phyloP scores from a whole-genome alignment of 164 flowering plant species.

The Sextonia rubra region DNA sequence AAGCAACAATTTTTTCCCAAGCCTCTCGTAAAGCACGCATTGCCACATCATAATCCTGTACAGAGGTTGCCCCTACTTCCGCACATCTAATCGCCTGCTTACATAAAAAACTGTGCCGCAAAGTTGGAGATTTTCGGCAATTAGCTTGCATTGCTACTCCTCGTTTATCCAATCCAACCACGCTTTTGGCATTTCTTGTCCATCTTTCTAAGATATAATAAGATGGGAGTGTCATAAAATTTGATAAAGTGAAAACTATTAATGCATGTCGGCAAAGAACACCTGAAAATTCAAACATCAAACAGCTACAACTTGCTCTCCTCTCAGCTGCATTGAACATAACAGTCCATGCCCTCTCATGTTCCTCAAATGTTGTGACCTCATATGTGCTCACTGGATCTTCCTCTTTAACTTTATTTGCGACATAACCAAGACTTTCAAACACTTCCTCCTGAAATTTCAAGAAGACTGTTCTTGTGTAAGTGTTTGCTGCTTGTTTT shows the following conservation, averaged over 20 bases:
- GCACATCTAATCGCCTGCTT: constrained; percentile 68
- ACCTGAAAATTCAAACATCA: constrained; percentile 83
- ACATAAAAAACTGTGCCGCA: constrained; percentile 53
- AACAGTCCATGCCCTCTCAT: constrained; percentile 54
- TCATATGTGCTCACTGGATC: constrained; percentile 52
- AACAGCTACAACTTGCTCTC: constrained; percentile 76
- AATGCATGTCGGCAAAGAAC: constrained; percentile 81
- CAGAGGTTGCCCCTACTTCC: constrained; percentile 67
- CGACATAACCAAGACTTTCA: constrained; percentile 76
- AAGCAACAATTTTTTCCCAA: constrained; percentile 42
- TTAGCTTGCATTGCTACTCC: constrained; percentile 34
- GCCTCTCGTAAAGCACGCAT: constrained; percentile 59
- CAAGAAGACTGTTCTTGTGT: constrained; percentile 62
- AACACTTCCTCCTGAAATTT: constrained; percentile 82
- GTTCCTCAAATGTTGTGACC: constrained; percentile 84
- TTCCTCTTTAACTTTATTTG: constrained; percentile 64
- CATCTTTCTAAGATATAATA: constrained; percentile 68
- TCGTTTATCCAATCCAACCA: constrained; percentile 40
- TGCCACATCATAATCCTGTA: constrained; percentile 58
- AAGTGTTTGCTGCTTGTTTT: constrained; percentile 72
- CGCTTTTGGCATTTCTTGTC: constrained; percentile 70
- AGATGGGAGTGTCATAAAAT: constrained; percentile 62
- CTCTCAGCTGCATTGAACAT: constrained; percentile 52
- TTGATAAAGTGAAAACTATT: constrained; percentile 81
- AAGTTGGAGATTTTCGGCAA: constrained; percentile 37